Evolutionary conservation across 2,329 filamentous ascomycete species (phyloP).

Genomic region (Talaromyces piceae): DNA sequence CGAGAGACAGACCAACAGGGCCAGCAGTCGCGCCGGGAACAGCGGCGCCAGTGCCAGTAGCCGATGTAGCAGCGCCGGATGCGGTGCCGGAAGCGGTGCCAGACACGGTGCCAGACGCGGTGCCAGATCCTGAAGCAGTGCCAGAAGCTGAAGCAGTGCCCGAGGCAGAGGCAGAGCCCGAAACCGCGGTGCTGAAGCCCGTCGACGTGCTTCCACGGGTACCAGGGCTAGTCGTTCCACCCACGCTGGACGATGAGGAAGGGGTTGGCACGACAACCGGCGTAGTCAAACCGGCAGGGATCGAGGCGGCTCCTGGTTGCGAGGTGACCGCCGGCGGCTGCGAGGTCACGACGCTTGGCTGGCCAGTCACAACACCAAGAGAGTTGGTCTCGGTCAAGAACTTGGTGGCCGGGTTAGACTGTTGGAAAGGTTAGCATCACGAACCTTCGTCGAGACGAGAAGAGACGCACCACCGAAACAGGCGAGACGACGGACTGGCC

Average conservation of each 20-base stretch:
- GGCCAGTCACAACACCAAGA: constrained; percentile 43
- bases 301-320: constrained; percentile 28
- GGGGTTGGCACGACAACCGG: constrained; percentile 18
- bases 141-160: constrained; percentile 7
- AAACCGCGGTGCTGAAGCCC: constrained; percentile 15
- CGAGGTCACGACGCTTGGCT: constrained; percentile 31
- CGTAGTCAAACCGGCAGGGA: constrained; percentile 34
- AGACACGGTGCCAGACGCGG: constrained; percentile 9
- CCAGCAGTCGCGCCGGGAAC: constrained; percentile 29
- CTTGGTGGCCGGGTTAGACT: constrained; percentile 38
- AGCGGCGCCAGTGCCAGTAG: constrained; percentile 19
- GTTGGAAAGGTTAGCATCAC: constrained; percentile 7
- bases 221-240: constrained; percentile 11
- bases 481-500: constrained; percentile 21
- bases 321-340: constrained; percentile 26
- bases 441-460: neutral
- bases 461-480: constrained; percentile 11
- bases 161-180: constrained; percentile 14
- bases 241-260: constrained; percentile 17
- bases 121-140: constrained; percentile 13
- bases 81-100: constrained; percentile 15
- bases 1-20: constrained; percentile 29
- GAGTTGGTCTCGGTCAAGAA: constrained; percentile 44
- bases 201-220: constrained; percentile 13
- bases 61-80: constrained; percentile 7